phyloP scores from a whole-genome alignment of 75 land plant genomes.

The Cupressus sempervirens region DNA sequence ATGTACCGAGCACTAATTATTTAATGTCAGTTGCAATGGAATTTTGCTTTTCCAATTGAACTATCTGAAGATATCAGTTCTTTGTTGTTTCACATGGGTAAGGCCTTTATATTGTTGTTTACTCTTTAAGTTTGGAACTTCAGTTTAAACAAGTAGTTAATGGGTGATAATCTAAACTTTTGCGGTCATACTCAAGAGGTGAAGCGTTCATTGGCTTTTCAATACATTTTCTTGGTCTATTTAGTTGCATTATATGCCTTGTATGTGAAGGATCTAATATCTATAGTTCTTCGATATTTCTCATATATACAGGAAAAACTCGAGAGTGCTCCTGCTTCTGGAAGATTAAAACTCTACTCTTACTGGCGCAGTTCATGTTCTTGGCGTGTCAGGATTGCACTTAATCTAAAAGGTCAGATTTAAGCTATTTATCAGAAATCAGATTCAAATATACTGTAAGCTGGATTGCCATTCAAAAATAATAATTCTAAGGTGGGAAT shows the following conservation, averaged over 20 bases:
- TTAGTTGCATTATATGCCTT: background rate
- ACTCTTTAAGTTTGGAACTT: background rate
- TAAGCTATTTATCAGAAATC: background rate
- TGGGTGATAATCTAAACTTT: background rate
- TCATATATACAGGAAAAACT: background rate
- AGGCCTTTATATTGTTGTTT: background rate
- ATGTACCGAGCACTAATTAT: background rate
- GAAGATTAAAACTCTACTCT: constrained; percentile 38
- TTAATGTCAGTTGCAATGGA: background rate
- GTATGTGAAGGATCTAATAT: background rate
- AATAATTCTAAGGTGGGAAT: too few species aligned
- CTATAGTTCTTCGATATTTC: background rate
- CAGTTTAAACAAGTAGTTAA: background rate
- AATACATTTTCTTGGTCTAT: background rate
- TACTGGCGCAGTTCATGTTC: constrained; percentile 65
- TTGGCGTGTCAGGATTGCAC: constrained; percentile 61
- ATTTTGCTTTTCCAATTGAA: background rate
- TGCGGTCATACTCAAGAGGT: background rate
- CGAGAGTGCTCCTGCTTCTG: background rate
- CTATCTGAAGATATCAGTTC: background rate
- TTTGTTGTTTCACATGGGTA: background rate
- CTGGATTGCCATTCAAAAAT: background rate
- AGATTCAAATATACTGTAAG: background rate
- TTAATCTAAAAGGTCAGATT: constrained; percentile 53
- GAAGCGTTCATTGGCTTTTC: background rate